Base-by-base conservation (phyloP, 2,329 filamentous ascomycete species). In the Chaetomiaceae sp. region DNA sequence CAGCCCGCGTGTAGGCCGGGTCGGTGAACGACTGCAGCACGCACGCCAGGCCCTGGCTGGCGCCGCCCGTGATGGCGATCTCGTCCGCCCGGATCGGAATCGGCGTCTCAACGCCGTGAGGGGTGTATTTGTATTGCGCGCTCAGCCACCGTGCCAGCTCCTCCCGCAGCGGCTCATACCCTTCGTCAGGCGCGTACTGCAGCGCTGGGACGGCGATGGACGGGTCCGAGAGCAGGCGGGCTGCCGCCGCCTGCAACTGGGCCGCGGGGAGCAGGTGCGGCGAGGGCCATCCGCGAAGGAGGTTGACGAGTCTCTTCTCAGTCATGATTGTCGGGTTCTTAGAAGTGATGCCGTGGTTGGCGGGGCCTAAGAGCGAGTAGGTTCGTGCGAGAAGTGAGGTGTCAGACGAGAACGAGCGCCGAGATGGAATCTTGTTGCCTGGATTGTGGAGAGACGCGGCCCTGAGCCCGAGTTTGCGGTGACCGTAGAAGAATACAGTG, bases 11-110 rank as follows among this genome's bases (percentile, higher is more conserved):
- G 59, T 82, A 84, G 2, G 72, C 65, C 1, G 87, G 85, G 62
- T 95, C 90, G 0, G 88, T 86, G 60, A 85, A 95, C 24, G 85
- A 85, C 63, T 85, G 79, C 40, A 95, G 68, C 4, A 95, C 68
- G 58, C 81, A 85, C 0, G 85, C 88, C 2, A 95, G 64, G 60
- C 83, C 89, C 71, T 95, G 89, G 54, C 81, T 87, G 3, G 90
- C 90, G 14, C 90, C 90, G 36, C 89, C 88, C 0, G 86, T 87
- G 61, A 95, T 83, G 60, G 83, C 86, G 44, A 95, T 83, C 26
- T 87, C 75, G 3, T 79, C 72, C 4, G 73, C 55, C 45, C 9
- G 65, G 8, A 45, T 44, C 12, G 29, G 29, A n/a, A n/a, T n/a
- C n/a, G n/a, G n/a, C n/a, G n/a, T n/a, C n/a, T n/a, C n/a, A n/a